phyloP scores from a whole-genome alignment of 345 rosid species.

The Eucalyptus sp. region DNA sequence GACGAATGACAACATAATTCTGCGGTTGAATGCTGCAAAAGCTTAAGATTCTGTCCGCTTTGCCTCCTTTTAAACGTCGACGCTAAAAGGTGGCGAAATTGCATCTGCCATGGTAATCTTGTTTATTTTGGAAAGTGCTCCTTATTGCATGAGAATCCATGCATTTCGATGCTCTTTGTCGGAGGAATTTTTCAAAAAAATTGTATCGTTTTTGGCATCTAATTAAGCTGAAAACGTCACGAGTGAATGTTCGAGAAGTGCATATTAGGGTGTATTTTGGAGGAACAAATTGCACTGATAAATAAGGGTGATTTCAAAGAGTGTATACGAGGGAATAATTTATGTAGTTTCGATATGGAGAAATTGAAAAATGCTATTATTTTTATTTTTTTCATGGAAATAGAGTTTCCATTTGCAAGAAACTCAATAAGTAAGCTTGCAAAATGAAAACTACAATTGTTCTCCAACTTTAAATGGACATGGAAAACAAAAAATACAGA shows the following conservation, averaged over 20 bases:
- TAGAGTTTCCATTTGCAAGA: neutral
- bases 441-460: neutral
- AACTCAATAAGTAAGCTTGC: neutral
- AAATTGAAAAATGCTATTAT: neutral
- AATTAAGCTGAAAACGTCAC: neutral
- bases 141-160: conserved; percentile 3
- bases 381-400: neutral
- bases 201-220: neutral
- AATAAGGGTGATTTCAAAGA: neutral
- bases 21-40: neutral
- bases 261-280: neutral
- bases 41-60: conserved; percentile 9
- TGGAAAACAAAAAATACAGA: neutral
- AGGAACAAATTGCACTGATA: neutral
- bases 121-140: conserved; percentile 7
- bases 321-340: neutral
- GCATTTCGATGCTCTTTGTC: neutral
- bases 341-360: neutral
- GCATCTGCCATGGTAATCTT: neutral
- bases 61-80: neutral
- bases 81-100: neutral
- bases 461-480: neutral
- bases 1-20: neutral
- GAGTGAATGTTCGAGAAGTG: neutral
- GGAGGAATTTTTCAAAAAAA: neutral